Evolutionary conservation across 1,284 basidiomycete genomes (phyloP).

Genomic region (Ceratobasidium sp.): DNA sequence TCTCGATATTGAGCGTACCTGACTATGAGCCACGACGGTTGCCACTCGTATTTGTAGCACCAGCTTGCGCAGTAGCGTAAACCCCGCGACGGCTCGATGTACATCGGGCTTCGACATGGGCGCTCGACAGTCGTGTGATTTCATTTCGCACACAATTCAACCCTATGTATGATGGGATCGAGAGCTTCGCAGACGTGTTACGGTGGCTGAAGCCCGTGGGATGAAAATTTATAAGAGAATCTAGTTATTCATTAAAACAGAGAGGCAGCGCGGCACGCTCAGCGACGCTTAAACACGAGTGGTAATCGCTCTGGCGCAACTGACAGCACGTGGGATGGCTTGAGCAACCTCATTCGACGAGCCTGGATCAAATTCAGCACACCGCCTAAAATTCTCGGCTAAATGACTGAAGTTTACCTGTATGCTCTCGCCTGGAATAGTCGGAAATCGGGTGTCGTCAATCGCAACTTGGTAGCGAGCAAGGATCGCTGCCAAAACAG

Average conservation of each 20-base stretch:
- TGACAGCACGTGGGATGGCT: background rate
- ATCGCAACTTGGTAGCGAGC: slow-evolving; percentile 19
- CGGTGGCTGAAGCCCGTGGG: too few species aligned
- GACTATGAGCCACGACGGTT: background rate
- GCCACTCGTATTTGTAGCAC: background rate
- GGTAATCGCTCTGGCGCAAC: slow-evolving; percentile 8
- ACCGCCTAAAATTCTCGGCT: background rate
- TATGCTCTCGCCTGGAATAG: slow-evolving; percentile 29
- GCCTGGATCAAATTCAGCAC: background rate
- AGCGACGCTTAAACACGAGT: slow-evolving; percentile 21
- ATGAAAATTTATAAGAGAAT: too few species aligned
- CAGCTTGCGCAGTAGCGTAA: background rate
- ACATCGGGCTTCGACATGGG: background rate
- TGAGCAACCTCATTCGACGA: background rate
- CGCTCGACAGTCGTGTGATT: background rate
- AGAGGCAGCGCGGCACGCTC: background rate
- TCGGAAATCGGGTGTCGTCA: slow-evolving; percentile 26
- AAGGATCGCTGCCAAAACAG: slow-evolving; percentile 16
- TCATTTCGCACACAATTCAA: background rate
- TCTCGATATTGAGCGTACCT: background rate
- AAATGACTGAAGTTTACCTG: background rate
- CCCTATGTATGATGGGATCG: too few species aligned
- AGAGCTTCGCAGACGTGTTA: background rate
- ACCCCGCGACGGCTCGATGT: background rate
- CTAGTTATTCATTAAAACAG: too few species aligned